Percentiles rank a stretch among this genome's conserved stretches.
phyloP scores from a whole-genome alignment of 257 asterid species.

The Solanum bulbocastanum region DNA sequence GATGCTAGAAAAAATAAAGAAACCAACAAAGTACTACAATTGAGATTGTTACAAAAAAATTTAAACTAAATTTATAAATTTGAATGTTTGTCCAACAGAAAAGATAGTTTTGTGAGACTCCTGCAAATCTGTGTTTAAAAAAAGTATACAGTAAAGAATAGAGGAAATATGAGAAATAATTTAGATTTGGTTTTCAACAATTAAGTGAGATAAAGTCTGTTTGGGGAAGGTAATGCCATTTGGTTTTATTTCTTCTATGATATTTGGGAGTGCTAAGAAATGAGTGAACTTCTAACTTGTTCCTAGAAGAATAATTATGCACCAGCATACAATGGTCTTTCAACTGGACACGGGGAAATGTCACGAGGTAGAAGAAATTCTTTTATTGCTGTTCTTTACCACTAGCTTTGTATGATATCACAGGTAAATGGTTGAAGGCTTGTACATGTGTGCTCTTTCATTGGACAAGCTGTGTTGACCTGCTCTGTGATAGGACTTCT shows the following conservation, averaged over 20 bases:
- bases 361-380: neutral
- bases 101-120: neutral
- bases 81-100: neutral
- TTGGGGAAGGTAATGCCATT: neutral
- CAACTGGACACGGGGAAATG: neutral
- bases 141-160: neutral
- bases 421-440: neutral
- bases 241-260: neutral
- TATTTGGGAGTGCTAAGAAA: neutral
- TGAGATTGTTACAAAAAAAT: neutral
- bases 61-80: neutral
- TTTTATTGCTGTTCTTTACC: neutral
- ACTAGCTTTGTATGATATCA: neutral
- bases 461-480: neutral
- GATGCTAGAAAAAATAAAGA: neutral
- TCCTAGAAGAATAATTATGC: neutral
- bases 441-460: neutral
- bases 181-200: neutral
- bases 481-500: neutral
- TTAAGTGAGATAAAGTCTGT: neutral
- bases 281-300: neutral
- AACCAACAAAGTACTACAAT: neutral
- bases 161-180: neutral
- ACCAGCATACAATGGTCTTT: neutral
- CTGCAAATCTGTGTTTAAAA: neutral